A percentile compares a stretch with the other conserved stretches of the same genome.
These are phyloP conservation scores for Penicillium brevicompactum DNA, from an alignment of 2,329 filamentous ascomycete genomes.

Conservation along the genomic window DNA sequence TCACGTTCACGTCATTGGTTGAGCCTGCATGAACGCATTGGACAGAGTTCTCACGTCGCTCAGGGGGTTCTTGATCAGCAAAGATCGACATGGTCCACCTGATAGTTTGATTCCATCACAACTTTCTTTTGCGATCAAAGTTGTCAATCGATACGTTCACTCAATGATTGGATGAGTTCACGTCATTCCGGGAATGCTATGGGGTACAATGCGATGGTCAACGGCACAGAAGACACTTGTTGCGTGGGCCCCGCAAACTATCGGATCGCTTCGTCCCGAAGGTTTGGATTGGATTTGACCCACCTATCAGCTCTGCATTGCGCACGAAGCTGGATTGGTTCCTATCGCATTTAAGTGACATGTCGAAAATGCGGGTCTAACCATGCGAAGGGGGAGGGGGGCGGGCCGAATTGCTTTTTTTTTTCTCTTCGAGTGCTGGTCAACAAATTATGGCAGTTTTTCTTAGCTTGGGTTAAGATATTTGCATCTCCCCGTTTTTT, in stretches of 20 bases:
- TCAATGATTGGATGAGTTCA: not conserved
- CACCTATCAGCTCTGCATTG: slow-evolving; percentile 18
- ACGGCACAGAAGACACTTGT: not conserved
- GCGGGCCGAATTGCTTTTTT: slow-evolving; percentile 14
- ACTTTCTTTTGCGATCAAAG: not conserved
- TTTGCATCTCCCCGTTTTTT: not conserved
- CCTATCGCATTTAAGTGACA: slow-evolving; percentile 26
- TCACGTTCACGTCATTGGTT: slow-evolving; percentile 9
- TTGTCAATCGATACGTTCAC: not conserved
- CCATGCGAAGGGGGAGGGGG: slow-evolving; percentile 9
- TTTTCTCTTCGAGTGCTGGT: slow-evolving; percentile 1
- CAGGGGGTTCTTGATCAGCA: slow-evolving; percentile 11
- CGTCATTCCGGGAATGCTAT: not conserved
- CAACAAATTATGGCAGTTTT: slow-evolving; percentile 8
- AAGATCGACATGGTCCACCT: slow-evolving; percentile 9
- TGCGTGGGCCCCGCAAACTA: slow-evolving; percentile 18
- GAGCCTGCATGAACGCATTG: slow-evolving; percentile 1
- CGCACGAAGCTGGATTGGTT: slow-evolving; percentile 4
- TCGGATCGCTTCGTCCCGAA: slow-evolving; percentile 18
- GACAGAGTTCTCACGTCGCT: slow-evolving; percentile 5
- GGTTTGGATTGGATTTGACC: slow-evolving; percentile 13
- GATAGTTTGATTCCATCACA: slow-evolving; percentile 12
- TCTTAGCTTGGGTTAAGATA: slow-evolving; percentile 5
- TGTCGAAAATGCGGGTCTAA: slow-evolving; percentile 26
- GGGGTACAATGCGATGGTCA: not conserved